Evolutionary conservation across 768 basidiomycete genomes (phyloP).

Genomic region (Leucogyrophana mollusca): DNA sequence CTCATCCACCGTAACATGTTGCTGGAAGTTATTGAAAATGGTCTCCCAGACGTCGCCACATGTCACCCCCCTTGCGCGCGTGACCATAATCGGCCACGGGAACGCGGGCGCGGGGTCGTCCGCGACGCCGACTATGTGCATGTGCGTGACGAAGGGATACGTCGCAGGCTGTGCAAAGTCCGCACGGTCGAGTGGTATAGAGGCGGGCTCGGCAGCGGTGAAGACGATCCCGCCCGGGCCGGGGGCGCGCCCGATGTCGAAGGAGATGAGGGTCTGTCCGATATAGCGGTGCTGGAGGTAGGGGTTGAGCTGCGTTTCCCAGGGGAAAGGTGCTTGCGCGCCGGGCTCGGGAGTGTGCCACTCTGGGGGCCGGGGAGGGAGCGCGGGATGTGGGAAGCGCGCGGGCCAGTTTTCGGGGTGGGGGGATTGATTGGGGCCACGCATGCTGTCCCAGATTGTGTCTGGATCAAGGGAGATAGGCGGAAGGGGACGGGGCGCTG

Average conservation of each 20-base stretch:
- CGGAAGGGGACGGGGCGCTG: conserved; percentile 21
- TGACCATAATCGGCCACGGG: conserved; percentile 56
- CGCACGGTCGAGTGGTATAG: conserved; percentile 30
- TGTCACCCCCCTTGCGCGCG: conserved; percentile 45
- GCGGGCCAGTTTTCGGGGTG: conserved; percentile 50
- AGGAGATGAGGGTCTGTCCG: conserved; percentile 43
- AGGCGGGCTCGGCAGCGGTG: conserved; percentile 21
- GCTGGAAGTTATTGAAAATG: conserved; percentile 43
- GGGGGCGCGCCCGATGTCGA: conserved; percentile 40
- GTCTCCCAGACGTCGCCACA: conserved; percentile 50
- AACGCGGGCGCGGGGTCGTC: conserved; percentile 48
- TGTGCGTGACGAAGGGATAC: conserved; percentile 53
- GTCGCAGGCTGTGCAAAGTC: conserved; percentile 64
- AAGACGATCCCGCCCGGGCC: conserved; percentile 26
- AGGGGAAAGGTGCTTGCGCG: conserved; percentile 39
- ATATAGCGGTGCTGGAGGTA: conserved; percentile 46
- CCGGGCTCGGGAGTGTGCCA: conserved; percentile 41
- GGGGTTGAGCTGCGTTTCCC: conserved; percentile 55
- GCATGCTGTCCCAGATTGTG: conserved; percentile 32
- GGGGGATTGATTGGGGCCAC: conserved; percentile 14
- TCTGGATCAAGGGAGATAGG: conserved; percentile 27
- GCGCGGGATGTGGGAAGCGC: conserved; percentile 44
- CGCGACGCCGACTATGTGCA: conserved; percentile 54
- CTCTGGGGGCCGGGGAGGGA: conserved; percentile 47
- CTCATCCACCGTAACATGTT: conserved; percentile 26